Evolutionary conservation across 192 early-diverging fungal genomes (phyloP).

Genomic region (Backusella australiensis): DNA sequence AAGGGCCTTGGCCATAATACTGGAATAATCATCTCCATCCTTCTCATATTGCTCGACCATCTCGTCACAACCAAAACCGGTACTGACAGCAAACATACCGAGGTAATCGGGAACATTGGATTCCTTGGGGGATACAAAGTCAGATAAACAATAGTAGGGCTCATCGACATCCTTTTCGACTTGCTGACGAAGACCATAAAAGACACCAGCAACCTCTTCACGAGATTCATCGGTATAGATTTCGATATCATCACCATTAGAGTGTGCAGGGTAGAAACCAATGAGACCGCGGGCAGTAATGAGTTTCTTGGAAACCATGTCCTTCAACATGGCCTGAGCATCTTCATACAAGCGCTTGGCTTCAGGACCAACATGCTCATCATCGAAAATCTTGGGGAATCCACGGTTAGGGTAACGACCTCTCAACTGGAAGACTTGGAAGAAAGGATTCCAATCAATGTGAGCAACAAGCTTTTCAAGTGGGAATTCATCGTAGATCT

Average conservation of each 20-base stretch:
- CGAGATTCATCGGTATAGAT: conserved; percentile 79
- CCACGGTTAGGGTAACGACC: conserved; percentile 97
- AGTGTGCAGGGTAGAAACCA: conserved; percentile 87
- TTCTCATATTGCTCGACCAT: conserved; percentile 75
- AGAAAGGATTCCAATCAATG: conserved; percentile 99
- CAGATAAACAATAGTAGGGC: conserved; percentile 85
- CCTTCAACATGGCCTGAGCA: conserved; percentile 76
- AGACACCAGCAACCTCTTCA: conserved; percentile 64
- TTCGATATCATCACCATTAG: conserved; percentile 87
- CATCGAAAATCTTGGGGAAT: conserved; percentile 96
- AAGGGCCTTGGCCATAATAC: conserved; percentile 94
- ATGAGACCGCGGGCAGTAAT: conserved; percentile 78
- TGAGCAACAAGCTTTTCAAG: conserved; percentile 73
- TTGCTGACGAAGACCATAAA: conserved; percentile 88
- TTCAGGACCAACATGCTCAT: conserved; percentile 89
- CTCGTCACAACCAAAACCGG: conserved; percentile 90
- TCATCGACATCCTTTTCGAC: conserved; percentile 84
- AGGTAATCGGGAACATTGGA: conserved; percentile 81
- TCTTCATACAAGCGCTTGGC: conserved; percentile 89
- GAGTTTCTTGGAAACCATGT: conserved; percentile 72
- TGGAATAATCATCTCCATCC: conserved; percentile 86
- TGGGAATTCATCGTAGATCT: conserved; percentile 73
- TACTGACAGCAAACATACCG: conserved; percentile 87
- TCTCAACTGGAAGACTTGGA: conserved; percentile 95
- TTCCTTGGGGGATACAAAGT: conserved; percentile 85